Conservation (phyloP, 768 basidiomycete genomes). For the Kondoa malvinella region DNA sequence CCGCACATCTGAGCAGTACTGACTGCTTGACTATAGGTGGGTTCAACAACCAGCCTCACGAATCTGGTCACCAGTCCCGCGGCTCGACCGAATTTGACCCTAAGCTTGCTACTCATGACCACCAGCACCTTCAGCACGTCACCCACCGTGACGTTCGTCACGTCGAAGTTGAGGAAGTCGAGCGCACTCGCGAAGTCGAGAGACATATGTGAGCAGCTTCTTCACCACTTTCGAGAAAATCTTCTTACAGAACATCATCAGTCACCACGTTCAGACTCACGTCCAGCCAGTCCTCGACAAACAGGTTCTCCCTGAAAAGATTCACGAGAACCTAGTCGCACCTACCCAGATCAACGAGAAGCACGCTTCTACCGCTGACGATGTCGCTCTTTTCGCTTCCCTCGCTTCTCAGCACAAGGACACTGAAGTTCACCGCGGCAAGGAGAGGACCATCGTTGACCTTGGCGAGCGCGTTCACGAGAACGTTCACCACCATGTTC, state of each 20-base stretch:
- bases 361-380: not conserved
- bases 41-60: not conserved
- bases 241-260: not conserved
- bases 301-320: not conserved
- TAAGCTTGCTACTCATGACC: conserved; percentile 5
- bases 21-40: not conserved
- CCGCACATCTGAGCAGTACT: not conserved
- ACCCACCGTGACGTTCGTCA: not conserved
- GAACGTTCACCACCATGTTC: conserved; percentile 3
- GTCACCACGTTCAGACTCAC: conserved; percentile 7
- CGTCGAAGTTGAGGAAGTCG: not conserved
- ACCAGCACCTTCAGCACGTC: conserved; percentile 8
- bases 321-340: not conserved
- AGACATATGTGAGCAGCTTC: not conserved
- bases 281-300: conserved; percentile 6
- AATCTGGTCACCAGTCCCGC: not conserved
- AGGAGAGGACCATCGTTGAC: conserved; percentile 2
- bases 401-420: not conserved
- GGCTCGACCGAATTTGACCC: not conserved
- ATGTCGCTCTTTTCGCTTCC: not conserved
- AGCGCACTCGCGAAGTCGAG: not conserved
- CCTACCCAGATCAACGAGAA: not conserved
- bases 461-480: conserved; percentile 2
- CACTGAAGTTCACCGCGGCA: not conserved
- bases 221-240: not conserved